phyloP scores from a whole-genome alignment of 768 basidiomycete genomes.

The Hortiboletus campestris region DNA sequence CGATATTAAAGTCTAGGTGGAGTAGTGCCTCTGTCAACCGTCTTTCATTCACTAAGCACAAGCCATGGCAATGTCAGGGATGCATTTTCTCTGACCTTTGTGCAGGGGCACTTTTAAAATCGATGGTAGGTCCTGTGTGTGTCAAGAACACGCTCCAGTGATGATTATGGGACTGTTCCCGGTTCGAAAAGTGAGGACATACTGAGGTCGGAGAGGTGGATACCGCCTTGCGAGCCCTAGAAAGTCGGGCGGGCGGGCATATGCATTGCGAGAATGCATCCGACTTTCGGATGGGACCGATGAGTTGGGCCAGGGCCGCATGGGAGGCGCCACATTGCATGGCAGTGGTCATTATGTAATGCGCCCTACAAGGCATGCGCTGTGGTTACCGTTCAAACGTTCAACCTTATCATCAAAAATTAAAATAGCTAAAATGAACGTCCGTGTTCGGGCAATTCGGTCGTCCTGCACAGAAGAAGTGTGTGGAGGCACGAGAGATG shows the following conservation, averaged over 20 bases:
- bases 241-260: constrained; percentile 57
- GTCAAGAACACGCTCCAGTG: constrained; percentile 27
- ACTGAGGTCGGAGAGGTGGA: constrained; percentile 57
- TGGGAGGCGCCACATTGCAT: no score
- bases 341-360: no score
- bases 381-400: no score
- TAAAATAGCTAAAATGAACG: no score
- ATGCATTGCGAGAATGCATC: constrained; percentile 53
- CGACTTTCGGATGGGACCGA: neutral
- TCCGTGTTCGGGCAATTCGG: no score
- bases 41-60: constrained; percentile 39
- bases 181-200: constrained; percentile 16
- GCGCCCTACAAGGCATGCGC: no score
- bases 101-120: constrained; percentile 72
- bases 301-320: no score
- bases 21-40: constrained; percentile 79
- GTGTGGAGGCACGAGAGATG: no score
- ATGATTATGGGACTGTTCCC: neutral
- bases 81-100: constrained; percentile 50
- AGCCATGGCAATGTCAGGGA: neutral
- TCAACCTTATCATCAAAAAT: no score
- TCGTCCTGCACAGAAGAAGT: no score
- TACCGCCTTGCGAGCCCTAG: constrained; percentile 51
- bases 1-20: constrained; percentile 67
- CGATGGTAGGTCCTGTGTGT: constrained; percentile 45